Evolutionary conservation across 1,284 basidiomycete genomes (phyloP), one percentile per base, ranked within the genome.

Genomic region (Ustilago esculenta): DNA sequence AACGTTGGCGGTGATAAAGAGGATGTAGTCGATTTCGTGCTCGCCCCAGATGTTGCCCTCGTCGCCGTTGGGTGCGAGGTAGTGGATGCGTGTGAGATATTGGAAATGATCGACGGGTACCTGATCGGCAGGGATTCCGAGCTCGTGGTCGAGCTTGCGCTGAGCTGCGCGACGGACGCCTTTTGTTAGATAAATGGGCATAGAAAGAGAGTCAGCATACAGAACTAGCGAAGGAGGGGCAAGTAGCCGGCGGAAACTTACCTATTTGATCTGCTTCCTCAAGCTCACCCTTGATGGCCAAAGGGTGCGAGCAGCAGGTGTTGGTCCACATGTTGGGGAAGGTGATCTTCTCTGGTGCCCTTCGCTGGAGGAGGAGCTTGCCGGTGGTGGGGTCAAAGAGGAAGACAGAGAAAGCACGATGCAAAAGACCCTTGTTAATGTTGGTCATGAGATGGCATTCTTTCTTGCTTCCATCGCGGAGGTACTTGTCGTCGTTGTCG

Each of bases 321-420:
- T 99, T 99, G 35, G 96, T 99, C 96, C 96, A 99, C 92, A 98
- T 94, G 81, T 92, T 88, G 2, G 96, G 96, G 85, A 99, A 99
- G 2, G 96, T 99, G 81, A 99, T 99, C 86, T 99, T 99, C 85
- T 98, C 94, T 23, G 88, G 86, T 10, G 96, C 96, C 39, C 96
- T 87, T 82, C 93, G 92, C 83, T 99, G 96, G 33, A 99, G 87
- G 17, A 99, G 86, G n/a, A 99, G 87, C 82, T 91, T 92, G 51
- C 95, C 96, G 82, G 96, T 92, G 8, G 88, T 88, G 0, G 96
- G 95, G 44, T 94, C 87, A 85, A 98, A 99, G 66, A 98, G 87
- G 83, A 99, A 98, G 39, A 90, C 93, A 70, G 94, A 97, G 85
- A 99, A 99, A 11, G 96, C 96, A 55, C 96, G 91, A 84, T 99